Conservation (phyloP, 306 rosid species). For the Arachis stenosperma region DNA sequence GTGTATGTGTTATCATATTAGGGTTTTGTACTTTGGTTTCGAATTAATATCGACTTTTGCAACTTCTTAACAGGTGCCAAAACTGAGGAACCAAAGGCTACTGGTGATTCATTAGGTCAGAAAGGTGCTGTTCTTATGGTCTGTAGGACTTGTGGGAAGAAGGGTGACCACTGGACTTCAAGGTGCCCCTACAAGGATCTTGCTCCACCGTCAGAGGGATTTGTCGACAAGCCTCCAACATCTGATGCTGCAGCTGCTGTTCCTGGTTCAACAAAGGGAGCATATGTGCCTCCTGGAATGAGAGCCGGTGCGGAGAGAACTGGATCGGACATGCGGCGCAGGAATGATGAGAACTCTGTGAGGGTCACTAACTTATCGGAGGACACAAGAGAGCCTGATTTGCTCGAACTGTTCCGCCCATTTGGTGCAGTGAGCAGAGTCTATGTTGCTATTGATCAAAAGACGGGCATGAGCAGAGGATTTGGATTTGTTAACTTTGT, state of each 20-base stretch:
- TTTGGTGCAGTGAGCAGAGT: conserved; percentile 91
- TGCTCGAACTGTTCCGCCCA: conserved; percentile 93
- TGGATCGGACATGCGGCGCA: conserved; percentile 84
- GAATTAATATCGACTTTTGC: conserved; percentile 31
- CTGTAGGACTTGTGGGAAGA: conserved; percentile 91
- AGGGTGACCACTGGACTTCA: conserved; percentile 98
- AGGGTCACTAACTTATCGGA: conserved; percentile 95
- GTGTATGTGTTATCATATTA: background rate
- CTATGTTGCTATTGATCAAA: conserved; percentile 89
- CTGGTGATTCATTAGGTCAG: conserved; percentile 63
- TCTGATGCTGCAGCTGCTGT: conserved; percentile 53
- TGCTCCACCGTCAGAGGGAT: conserved; percentile 59
- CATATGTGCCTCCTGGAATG: conserved; percentile 84
- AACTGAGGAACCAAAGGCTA: conserved; percentile 70
- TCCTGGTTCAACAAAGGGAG: conserved; percentile 55
- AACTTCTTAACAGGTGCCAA: conserved; percentile 64
- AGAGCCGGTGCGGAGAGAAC: conserved; percentile 78
- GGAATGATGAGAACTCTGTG: conserved; percentile 95
- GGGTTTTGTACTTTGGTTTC: background rate
- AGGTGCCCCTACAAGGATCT: conserved; percentile 97
- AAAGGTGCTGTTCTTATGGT: conserved; percentile 91
- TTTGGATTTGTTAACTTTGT: conserved; percentile 96
- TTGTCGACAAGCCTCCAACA: conserved; percentile 62
- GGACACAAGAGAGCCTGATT: conserved; percentile 91
- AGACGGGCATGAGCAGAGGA: conserved; percentile 87